Evolutionary conservation across 2,329 filamentous ascomycete genomes (phyloP).

Genomic region (Scedosporium dehoogii): DNA sequence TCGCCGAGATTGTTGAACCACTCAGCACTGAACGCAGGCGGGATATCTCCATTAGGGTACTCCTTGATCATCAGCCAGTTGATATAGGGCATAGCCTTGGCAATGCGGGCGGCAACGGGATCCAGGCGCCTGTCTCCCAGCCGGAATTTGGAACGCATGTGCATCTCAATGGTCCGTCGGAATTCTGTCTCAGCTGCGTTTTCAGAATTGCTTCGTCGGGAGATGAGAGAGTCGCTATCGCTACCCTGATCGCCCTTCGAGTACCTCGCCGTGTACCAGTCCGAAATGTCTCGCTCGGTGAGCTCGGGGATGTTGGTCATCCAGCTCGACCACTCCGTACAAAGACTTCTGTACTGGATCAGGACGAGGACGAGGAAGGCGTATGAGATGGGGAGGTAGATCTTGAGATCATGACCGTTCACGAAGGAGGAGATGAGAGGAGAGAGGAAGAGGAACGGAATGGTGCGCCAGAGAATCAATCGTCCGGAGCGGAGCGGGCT

Average conservation of each 20-base stretch:
- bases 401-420: constrained; percentile 38
- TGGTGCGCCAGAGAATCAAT: constrained; percentile 41
- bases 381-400: constrained; percentile 46
- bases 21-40: constrained; percentile 20
- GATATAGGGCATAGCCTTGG: constrained; percentile 21
- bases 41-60: constrained; percentile 15
- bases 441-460: constrained; percentile 46
- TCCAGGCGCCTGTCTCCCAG: constrained; percentile 9
- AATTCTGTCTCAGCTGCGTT: constrained; percentile 15
- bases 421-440: constrained; percentile 45
- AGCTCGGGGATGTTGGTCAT: constrained; percentile 37
- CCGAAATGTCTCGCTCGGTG: constrained; percentile 36
- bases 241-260: constrained; percentile 14
- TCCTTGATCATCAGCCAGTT: constrained; percentile 26
- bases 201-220: not conserved
- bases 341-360: constrained; percentile 41
- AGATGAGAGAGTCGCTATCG: constrained; percentile 13
- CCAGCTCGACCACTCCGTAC: constrained; percentile 51
- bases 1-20: constrained; percentile 26
- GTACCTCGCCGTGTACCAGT: constrained; percentile 29
- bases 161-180: constrained; percentile 20
- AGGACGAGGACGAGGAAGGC: constrained; percentile 40
- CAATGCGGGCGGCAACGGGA: constrained; percentile 14
- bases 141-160: not conserved
- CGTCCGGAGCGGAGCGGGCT: constrained; percentile 48